Conservation (phyloP, 495 filamentous ascomycete genomes). For the Mytilinidion resinicola region DNA sequence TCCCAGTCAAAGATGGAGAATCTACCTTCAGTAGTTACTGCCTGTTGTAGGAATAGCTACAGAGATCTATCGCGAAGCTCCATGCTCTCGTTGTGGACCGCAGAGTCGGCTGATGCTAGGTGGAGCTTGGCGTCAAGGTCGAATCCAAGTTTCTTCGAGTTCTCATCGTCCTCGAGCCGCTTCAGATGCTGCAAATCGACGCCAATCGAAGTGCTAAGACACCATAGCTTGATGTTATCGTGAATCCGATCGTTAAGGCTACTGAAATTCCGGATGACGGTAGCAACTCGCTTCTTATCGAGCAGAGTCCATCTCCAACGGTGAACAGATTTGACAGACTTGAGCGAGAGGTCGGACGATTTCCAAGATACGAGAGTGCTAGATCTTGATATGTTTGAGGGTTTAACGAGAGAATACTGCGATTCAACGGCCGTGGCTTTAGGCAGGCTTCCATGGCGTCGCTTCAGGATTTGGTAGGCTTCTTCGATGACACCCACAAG, state of each 20-base stretch:
- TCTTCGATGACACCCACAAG: conserved; percentile 5
- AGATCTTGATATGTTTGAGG: no score
- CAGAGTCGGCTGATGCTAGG: no score
- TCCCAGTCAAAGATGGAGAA: no score
- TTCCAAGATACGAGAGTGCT: no score
- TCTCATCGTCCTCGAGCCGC: conserved; percentile 26
- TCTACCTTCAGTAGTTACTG: no score
- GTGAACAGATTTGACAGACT: no score
- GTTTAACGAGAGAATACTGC: not conserved
- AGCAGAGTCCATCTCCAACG: no score
- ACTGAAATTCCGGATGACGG: conserved; percentile 25
- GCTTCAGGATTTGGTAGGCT: conserved; percentile 10
- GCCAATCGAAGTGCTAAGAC: conserved; percentile 24
- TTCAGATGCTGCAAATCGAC: conserved; percentile 28
- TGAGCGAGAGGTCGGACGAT: no score
- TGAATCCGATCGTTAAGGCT: conserved; percentile 31
- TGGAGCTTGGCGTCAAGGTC: conserved; percentile 29
- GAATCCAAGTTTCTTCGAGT: conserved; percentile 12
- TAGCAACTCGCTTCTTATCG: conserved; percentile 27
- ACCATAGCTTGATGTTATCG: conserved; percentile 33
- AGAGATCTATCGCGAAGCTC: no score
- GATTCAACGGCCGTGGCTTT: no score
- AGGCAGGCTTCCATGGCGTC: conserved; percentile 1
- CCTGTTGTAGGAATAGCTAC: no score
- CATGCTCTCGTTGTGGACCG: no score